Evolutionary conservation across 176 grass and related monocot species (phyloP), one percentile per base, ranked within the genome.

Genomic region (Avena atlantica): DNA sequence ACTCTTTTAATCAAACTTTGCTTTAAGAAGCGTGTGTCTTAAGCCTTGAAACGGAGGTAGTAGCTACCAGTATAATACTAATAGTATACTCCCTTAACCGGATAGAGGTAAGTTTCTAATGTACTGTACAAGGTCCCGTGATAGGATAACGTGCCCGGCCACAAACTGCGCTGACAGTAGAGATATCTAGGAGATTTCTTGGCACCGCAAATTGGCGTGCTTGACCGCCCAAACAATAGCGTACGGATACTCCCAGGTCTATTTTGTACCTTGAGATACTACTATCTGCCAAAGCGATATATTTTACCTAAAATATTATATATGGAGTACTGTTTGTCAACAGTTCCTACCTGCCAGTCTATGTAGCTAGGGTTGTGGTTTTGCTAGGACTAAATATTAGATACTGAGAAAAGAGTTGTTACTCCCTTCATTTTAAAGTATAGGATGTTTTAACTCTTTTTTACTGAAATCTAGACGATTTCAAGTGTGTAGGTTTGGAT

Each of bases 141-240:
- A 17, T 31, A 17, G 55, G 71, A 24, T 31, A 17, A 34, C n/a
- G 17, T 29, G 1, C 37, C 5, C n/a, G 12, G 72, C 65, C 76
- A 47, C 76, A 77, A 68, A 59, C 57, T 70, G 13, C 51, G 84
- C 84, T 20, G 84, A 79, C 76, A 59, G 63, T 16, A 21, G 59
- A 21, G 36, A 29, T 23, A 40, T 50, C 27, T 23, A 48, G 27
- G 19, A 67, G 20, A 74, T 57, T 12, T 71, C 1, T 45, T 17
- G 42, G 25, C 45, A 62, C 58, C 11, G 71, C 59, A 48, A 70
- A 86, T 55, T 80, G 44, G 85, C 85, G 67, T 87, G 85, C 67
- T 63, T 24, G 67, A 87, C 42, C 44, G 44, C 42, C 55, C 78
- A 86, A 79, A 78, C 31, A n/a, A 14, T 45, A 21, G 6, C 36